Base-by-base conservation (phyloP, 768 basidiomycete species). In the Boletus rubropictus region DNA sequence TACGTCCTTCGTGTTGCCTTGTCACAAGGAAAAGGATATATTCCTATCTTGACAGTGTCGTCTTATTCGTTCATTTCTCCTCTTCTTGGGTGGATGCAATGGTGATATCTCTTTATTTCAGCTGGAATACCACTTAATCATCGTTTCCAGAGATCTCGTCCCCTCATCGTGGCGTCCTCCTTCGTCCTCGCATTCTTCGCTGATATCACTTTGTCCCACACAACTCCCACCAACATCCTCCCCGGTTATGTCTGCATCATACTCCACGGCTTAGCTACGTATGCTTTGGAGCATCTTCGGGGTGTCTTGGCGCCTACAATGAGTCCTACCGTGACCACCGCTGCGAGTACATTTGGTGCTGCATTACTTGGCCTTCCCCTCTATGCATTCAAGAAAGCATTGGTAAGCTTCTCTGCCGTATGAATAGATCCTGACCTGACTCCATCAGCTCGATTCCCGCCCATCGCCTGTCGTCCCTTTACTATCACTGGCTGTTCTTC, bases 41-140 rank as follows among this genome's bases (percentile, higher is more conserved):
- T 29, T 44, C 21, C 44, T 14, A 21, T 34, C 35, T n/a, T 31
- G 29, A 52, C 47, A 90, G 88, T 42, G 82, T 86, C 27, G 71
- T 86, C 35, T 55, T 89, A 28, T 80, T 89, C 55, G 68, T 79
- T 18, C 82, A 86, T 57, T 85, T 85, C 62, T 81, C 86, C 6
- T 69, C 77, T 20, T 68, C 82, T 35, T 88, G 85, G 84, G 69
- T 82, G 39, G 73, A 75, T 44, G 69, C 78, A 5, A 60, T 84
- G 45, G 56, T 79, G 33, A 73, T 59, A 46, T 68, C 75, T 39
- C 65, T 73, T 38, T 74, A 73, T 41, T 81, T 80, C 54, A 57
- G 76, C 64, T 12, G 32, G 27, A 28, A 32, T 42, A 21, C 27
- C 17, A 27, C 42, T 49, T 28, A 38, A 7, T 37, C 38, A 3